Percentiles rank a stretch among this genome's conserved stretches.
Evolutionary conservation across 192 early-diverging fungal genomes (phyloP).

Genomic region (Rhizophagus sp.): DNA sequence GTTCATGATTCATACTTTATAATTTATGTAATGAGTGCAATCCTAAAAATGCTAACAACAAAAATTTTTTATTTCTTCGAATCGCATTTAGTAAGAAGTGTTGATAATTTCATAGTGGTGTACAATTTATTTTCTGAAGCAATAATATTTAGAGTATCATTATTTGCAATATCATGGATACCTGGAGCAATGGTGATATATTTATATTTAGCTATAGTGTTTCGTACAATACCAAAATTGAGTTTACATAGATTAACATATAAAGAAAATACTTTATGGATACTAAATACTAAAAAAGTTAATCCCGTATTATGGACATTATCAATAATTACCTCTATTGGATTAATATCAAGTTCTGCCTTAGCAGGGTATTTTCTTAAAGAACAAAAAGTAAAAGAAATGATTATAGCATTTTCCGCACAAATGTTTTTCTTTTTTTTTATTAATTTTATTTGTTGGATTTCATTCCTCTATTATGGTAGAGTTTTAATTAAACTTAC

Average conservation of each 20-base stretch:
- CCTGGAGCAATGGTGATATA: too few species aligned
- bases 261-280: not conserved
- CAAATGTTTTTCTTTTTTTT: not conserved
- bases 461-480: not conserved
- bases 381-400: not conserved
- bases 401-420: not conserved
- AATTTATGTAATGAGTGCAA: too few species aligned
- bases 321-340: not conserved
- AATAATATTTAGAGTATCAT: not conserved
- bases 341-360: not conserved
- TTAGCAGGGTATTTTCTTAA: not conserved
- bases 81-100: not conserved
- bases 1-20: too few species aligned
- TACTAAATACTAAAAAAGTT: not conserved
- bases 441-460: not conserved
- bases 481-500: not conserved
- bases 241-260: not conserved
- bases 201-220: not conserved
- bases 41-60: too few species aligned
- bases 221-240: not conserved
- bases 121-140: not conserved
- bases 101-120: not conserved
- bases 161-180: not conserved
- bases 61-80: too few species aligned
- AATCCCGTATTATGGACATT: not conserved